A percentile compares a stretch with the other conserved stretches of the same genome.
Conservation (phyloP, 2,329 filamentous ascomycete genomes). For the Neofusicoccum laricinum region DNA sequence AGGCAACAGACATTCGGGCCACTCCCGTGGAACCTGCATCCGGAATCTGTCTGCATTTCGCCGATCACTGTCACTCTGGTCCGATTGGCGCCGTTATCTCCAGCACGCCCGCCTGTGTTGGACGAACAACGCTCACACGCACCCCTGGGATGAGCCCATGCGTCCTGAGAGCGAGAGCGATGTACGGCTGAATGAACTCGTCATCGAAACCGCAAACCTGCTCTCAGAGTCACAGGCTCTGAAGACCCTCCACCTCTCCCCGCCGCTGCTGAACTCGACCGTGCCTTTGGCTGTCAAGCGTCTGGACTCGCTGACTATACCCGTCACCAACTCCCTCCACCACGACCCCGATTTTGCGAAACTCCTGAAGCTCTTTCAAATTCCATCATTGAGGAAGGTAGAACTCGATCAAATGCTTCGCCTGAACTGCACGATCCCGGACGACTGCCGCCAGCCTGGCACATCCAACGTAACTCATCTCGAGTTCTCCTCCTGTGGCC, state of each 20-base stretch:
- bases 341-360: neutral
- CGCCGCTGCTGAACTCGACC: neutral
- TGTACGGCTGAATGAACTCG: neutral
- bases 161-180: neutral
- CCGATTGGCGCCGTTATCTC: neutral
- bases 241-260: neutral
- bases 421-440: neutral
- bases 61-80: neutral
- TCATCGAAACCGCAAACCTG: neutral
- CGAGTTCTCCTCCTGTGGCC: neutral
- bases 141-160: neutral
- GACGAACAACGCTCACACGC: neutral
- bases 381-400: neutral
- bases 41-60: neutral
- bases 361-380: neutral
- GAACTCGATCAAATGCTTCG: neutral
- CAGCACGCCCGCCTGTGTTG: neutral
- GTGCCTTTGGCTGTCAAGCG: neutral
- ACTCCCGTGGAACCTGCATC: neutral
- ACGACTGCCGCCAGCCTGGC: neutral
- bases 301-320: neutral
- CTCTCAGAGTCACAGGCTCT: neutral
- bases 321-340: neutral
- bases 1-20: neutral
- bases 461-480: neutral